A percentile compares a stretch with the other conserved stretches of the same genome.
Conservation (phyloP, 345 rosid species). For the rapeseed (Brassica napus) region DNA sequence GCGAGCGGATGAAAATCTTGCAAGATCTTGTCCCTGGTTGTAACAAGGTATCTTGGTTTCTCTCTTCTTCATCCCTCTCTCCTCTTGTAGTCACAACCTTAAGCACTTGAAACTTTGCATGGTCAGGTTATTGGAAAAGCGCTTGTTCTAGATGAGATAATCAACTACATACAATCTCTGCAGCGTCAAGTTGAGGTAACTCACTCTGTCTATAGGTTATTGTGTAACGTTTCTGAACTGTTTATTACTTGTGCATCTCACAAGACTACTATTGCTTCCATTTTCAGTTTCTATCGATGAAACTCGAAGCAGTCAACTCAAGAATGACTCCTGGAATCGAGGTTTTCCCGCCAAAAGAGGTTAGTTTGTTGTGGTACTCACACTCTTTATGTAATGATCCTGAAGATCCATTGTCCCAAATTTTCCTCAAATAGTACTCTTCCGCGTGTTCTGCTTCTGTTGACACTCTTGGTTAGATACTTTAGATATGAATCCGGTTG, state of each 20-base stretch:
- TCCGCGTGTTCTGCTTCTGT: background rate
- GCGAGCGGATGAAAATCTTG: slow-evolving; percentile 94
- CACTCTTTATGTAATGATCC: background rate
- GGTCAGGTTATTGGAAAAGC: slow-evolving; percentile 81
- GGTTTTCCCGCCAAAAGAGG: slow-evolving; percentile 74
- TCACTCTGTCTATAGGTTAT: background rate
- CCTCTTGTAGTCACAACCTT: too few species aligned
- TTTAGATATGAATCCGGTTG: background rate
- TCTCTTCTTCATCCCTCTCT: background rate
- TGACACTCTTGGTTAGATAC: background rate
- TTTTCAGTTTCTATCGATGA: slow-evolving; percentile 88
- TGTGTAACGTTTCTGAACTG: background rate
- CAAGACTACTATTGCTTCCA: background rate
- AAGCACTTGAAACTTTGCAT: slow-evolving; percentile 23
- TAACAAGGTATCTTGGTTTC: slow-evolving; percentile 59
- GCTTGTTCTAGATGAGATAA: slow-evolving; percentile 88
- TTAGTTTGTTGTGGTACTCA: slow-evolving; percentile 26
- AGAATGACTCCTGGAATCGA: slow-evolving; percentile 66
- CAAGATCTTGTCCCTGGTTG: slow-evolving; percentile 96
- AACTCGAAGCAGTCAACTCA: slow-evolving; percentile 85
- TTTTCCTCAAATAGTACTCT: background rate
- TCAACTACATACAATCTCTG: slow-evolving; percentile 86
- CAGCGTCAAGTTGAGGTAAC: slow-evolving; percentile 88
- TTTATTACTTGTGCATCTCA: background rate
- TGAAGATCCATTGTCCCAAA: background rate